Conservation (phyloP, 805 yeast species). For the Cyberlindnera bimundalis region DNA sequence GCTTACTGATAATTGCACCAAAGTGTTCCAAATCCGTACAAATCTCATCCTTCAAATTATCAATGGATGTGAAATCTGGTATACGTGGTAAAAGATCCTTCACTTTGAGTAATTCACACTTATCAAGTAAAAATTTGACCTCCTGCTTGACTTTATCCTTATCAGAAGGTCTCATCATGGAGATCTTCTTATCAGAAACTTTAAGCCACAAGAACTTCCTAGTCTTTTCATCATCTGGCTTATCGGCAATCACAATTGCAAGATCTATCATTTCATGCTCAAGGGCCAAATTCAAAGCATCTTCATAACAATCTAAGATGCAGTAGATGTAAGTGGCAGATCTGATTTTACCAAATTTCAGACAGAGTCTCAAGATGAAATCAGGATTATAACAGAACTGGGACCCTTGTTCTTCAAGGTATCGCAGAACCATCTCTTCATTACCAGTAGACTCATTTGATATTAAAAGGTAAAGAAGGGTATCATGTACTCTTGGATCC, state of each 20-base stretch:
- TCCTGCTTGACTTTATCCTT: conserved; percentile 29
- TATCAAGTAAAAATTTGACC: conserved; percentile 37
- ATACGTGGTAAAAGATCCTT: conserved; percentile 82
- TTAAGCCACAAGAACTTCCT: conserved; percentile 74
- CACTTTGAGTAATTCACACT: conserved; percentile 54
- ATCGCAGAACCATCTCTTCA: conserved; percentile 43
- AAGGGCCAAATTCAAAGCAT: conserved; percentile 76
- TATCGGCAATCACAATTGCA: conserved; percentile 57
- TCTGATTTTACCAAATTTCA: conserved; percentile 51
- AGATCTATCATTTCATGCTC: conserved; percentile 53
- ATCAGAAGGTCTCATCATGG: conserved; percentile 22
- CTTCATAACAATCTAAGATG: conserved; percentile 64
- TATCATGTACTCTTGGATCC: conserved; percentile 59
- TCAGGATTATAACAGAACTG: conserved; percentile 59
- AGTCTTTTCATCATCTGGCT: conserved; percentile 45
- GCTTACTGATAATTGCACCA: conserved; percentile 58
- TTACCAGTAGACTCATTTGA: conserved; percentile 26
- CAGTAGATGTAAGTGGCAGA: conserved; percentile 76
- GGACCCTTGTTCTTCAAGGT: conserved; percentile 41
- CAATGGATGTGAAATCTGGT: conserved; percentile 80
- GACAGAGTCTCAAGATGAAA: conserved; percentile 70
- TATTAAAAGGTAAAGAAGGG: conserved; percentile 65
- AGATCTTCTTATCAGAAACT: conserved; percentile 40
- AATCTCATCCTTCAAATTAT: conserved; percentile 79
- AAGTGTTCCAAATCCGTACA: conserved; percentile 74